phyloP scores from a whole-genome alignment of 2,329 filamentous ascomycete species.

The Plectosphaerella cucumerina region DNA sequence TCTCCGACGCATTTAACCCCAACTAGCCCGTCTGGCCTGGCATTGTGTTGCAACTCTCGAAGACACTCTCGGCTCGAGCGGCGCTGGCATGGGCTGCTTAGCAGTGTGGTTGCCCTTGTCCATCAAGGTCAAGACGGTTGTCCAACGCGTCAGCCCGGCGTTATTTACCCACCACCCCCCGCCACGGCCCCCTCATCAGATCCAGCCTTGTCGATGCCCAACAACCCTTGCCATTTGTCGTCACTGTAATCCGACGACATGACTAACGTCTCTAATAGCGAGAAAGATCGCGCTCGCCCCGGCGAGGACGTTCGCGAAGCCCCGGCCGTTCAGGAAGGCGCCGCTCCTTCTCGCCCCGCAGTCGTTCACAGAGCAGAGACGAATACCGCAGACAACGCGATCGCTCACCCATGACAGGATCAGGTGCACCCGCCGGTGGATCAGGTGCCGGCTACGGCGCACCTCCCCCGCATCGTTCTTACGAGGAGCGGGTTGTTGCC shows the following conservation, averaged over 20 bases:
- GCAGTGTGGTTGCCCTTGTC: too few species aligned
- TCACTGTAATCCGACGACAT: background rate
- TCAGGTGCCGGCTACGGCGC: conserved; percentile 62
- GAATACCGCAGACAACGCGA: conserved; percentile 71
- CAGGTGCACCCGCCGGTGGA: conserved; percentile 66
- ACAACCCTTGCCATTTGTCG: too few species aligned
- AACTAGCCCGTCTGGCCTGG: too few species aligned
- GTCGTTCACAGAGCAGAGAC: conserved; percentile 73
- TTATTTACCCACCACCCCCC: too few species aligned
- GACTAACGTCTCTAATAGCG: conserved; percentile 52
- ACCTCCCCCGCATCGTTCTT: conserved; percentile 64
- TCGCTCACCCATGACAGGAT: conserved; percentile 81
- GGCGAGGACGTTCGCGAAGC: conserved; percentile 79
- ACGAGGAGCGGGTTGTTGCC: conserved; percentile 76
- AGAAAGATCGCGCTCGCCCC: conserved; percentile 77
- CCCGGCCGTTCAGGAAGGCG: conserved; percentile 65
- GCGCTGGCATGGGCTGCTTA: too few species aligned
- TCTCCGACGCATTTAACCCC: too few species aligned
- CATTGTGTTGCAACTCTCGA: too few species aligned
- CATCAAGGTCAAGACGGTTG: too few species aligned
- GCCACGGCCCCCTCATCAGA: too few species aligned
- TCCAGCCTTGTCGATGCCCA: too few species aligned
- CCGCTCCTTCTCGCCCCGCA: conserved; percentile 75
- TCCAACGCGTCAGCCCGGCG: too few species aligned
- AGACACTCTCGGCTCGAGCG: too few species aligned